Percentiles rank a stretch among this genome's conserved stretches.
These are phyloP conservation scores for Ganoderma leucocontextum DNA, from an alignment of 1,284 basidiomycete species.

Conservation along the genomic window DNA sequence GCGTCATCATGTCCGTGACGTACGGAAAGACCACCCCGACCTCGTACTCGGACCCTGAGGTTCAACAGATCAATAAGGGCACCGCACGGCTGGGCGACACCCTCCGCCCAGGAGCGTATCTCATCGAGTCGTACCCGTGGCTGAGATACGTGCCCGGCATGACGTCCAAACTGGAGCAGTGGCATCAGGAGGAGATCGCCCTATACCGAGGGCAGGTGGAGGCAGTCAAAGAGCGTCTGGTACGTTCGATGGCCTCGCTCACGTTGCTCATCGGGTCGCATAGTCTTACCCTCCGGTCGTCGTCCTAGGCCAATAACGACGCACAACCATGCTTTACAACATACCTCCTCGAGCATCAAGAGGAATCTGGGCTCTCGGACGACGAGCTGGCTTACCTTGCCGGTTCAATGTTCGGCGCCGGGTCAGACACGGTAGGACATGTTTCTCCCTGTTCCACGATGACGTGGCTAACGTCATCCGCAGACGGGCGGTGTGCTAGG, in stretches of 20 bases:
- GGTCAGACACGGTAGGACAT: slow-evolving; percentile 60
- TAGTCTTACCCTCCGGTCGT: background rate
- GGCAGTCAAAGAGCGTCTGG: slow-evolving; percentile 54
- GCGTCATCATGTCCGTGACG: slow-evolving; percentile 69
- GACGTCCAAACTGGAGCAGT: slow-evolving; percentile 56
- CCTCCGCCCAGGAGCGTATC: slow-evolving; percentile 62
- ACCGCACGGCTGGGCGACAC: slow-evolving; percentile 56
- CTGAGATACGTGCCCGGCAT: slow-evolving; percentile 67
- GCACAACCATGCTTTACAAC: slow-evolving; percentile 59
- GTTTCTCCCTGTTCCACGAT: background rate
- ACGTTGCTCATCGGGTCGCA: background rate
- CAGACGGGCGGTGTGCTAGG: slow-evolving; percentile 65
- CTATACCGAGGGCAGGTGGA: slow-evolving; percentile 61
- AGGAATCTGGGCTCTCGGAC: slow-evolving; percentile 56
- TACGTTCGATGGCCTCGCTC: slow-evolving; percentile 35
- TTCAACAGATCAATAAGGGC: slow-evolving; percentile 58
- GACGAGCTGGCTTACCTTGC: slow-evolving; percentile 67
- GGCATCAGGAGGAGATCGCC: slow-evolving; percentile 62
- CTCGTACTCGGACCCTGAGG: slow-evolving; percentile 62
- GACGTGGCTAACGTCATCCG: background rate
- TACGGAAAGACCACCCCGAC: slow-evolving; percentile 65
- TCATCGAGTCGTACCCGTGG: slow-evolving; percentile 66
- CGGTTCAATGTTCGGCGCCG: slow-evolving; percentile 71
- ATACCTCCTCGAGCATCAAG: slow-evolving; percentile 62
- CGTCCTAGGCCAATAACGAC: slow-evolving; percentile 45